These are phyloP conservation scores for Talaromyces sp. DNA, from an alignment of 2,329 filamentous ascomycete species.

Conservation along the genomic window DNA sequence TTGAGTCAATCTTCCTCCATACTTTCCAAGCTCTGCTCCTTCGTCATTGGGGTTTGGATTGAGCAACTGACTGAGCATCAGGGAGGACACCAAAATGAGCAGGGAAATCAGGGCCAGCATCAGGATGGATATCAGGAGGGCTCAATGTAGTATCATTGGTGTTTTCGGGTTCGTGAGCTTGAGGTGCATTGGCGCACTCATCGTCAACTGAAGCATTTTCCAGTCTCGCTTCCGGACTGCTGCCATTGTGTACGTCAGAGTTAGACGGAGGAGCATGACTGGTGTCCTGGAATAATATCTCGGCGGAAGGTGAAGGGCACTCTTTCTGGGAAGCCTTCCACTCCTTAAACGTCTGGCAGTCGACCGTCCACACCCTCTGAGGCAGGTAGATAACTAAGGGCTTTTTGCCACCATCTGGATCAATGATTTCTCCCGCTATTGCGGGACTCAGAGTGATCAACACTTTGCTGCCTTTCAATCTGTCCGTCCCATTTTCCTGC, in stretches of 20 bases:
- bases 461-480: not conserved
- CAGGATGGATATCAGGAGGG: not conserved
- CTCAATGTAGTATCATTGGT: not conserved
- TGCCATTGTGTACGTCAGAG: not conserved
- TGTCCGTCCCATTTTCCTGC: not conserved
- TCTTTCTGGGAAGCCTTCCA: not conserved
- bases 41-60: not conserved
- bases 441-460: not conserved
- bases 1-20: not conserved
- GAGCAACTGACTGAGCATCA: not conserved
- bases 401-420: not conserved
- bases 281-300: not conserved
- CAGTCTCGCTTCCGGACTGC: not conserved
- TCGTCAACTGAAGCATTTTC: not conserved
- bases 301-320: not conserved
- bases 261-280: not conserved
- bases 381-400: not conserved
- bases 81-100: not conserved
- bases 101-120: too few species aligned
- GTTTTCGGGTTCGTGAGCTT: not conserved
- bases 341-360: not conserved
- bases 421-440: not conserved
- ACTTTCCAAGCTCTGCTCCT: not conserved
- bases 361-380: constrained; percentile 2
- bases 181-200: too few species aligned